Evolutionary conservation across 2,329 filamentous ascomycete species (phyloP).

Genomic region (Fusarium albosuccineum): DNA sequence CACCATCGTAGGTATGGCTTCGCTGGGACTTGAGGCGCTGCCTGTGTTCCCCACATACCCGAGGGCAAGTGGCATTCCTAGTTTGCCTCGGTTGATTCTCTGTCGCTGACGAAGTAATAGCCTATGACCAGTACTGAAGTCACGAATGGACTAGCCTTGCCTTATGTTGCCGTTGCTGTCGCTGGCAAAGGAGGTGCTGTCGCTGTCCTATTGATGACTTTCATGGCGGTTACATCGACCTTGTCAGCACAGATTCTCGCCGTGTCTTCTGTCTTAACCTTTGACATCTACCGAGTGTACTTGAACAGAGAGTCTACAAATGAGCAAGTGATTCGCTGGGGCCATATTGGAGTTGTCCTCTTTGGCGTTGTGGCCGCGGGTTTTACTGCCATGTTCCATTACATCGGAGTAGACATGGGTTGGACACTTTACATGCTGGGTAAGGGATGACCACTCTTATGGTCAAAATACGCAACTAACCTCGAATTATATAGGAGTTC

Average conservation of each 20-base stretch:
- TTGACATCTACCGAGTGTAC: background rate
- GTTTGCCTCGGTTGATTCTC: slow-evolving; percentile 53
- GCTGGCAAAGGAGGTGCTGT: slow-evolving; percentile 85
- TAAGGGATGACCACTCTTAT: background rate
- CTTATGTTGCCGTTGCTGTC: slow-evolving; percentile 84
- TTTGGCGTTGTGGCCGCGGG: slow-evolving; percentile 7
- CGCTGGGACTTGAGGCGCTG: slow-evolving; percentile 61
- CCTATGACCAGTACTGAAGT: slow-evolving; percentile 66
- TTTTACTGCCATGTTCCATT: slow-evolving; percentile 8
- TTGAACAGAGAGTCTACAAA: slow-evolving; percentile 1
- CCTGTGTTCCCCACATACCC: slow-evolving; percentile 25
- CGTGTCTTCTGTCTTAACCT: slow-evolving; percentile 71
- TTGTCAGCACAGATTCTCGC: slow-evolving; percentile 88
- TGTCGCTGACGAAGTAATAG: slow-evolving; percentile 63
- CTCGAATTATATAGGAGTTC: background rate
- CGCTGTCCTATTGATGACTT: slow-evolving; percentile 83
- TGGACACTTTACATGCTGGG: slow-evolving; percentile 22
- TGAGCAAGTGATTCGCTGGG: background rate
- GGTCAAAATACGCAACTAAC: background rate
- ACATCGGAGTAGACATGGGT: slow-evolving; percentile 14
- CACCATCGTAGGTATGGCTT: slow-evolving; percentile 86
- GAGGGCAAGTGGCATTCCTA: background rate
- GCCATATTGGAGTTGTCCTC: background rate
- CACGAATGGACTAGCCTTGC: slow-evolving; percentile 83
- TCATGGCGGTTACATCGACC: slow-evolving; percentile 91